Evolutionary conservation across 306 rosid species (phyloP).

Genomic region (Dalbergia cultrata): DNA sequence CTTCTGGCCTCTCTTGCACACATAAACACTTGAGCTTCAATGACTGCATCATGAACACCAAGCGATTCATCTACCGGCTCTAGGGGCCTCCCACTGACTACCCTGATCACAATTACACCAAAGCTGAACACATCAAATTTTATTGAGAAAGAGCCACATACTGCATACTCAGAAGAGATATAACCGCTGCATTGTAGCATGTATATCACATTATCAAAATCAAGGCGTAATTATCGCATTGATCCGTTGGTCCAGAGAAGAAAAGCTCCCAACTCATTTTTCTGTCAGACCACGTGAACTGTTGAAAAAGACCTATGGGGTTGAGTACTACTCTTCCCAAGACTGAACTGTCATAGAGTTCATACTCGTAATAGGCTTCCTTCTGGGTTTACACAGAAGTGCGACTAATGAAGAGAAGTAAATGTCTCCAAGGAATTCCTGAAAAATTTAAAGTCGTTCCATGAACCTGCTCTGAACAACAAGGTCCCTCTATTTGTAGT

Average conservation of each 20-base stretch:
- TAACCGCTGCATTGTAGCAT: neutral
- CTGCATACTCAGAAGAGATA: conserved; percentile 33
- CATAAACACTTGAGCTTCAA: conserved; percentile 16
- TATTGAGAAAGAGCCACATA: neutral
- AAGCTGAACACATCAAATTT: conserved; percentile 32
- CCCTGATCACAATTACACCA: conserved; percentile 26
- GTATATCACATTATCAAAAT: no score
- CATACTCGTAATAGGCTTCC: neutral
- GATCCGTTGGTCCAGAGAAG: neutral
- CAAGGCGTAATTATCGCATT: neutral
- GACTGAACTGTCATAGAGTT: neutral
- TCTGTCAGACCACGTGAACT: neutral
- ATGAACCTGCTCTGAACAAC: conserved; percentile 34
- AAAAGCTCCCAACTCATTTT: neutral
- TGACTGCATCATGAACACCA: no score
- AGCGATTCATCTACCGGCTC: no score
- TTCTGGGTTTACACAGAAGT: conserved; percentile 14
- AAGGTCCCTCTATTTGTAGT: neutral
- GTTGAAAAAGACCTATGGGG: neutral
- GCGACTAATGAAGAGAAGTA: neutral
- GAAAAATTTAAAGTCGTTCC: conserved; percentile 38
- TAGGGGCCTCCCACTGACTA: conserved; percentile 5
- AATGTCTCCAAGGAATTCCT: neutral
- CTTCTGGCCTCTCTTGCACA: conserved; percentile 43
- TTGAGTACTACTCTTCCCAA: neutral